A percentile compares a stretch with the other conserved stretches of the same genome.
phyloP scores from a whole-genome alignment of 192 early-diverging fungal species.

The Mortierella claussenii region DNA sequence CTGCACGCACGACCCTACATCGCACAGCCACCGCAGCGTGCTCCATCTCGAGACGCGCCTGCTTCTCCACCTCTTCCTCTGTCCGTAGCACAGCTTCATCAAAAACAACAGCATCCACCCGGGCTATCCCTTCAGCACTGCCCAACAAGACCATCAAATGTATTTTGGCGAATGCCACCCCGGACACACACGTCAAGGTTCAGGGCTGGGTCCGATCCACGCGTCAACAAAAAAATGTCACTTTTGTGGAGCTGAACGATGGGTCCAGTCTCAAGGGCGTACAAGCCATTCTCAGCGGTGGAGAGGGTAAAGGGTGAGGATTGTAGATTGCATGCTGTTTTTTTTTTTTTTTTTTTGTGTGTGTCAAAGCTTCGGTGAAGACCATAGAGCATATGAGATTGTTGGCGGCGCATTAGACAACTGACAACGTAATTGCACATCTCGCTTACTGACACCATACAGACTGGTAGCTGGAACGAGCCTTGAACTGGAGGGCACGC shows the following conservation, averaged over 20 bases:
- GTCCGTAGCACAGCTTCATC: conserved; percentile 1
- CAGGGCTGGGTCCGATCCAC: conserved; percentile 88
- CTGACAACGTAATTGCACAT: too few relatives aligned
- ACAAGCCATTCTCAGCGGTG: conserved; percentile 69
- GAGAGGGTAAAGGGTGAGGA: conserved; percentile 66
- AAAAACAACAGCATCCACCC: neutral
- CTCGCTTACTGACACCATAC: neutral
- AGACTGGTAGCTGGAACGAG: conserved; percentile 78
- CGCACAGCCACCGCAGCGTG: too few relatives aligned
- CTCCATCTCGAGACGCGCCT: too few relatives aligned
- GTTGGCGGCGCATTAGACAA: too few relatives aligned
- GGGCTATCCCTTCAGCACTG: conserved; percentile 35
- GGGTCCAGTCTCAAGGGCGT: conserved; percentile 77
- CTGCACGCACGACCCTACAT: too few relatives aligned
- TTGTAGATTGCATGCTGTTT: too few relatives aligned
- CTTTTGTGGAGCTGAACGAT: conserved; percentile 83
- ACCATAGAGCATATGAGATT: too few relatives aligned
- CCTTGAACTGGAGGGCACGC: conserved; percentile 73
- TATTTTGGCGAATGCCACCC: conserved; percentile 35
- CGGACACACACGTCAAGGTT: conserved; percentile 57
- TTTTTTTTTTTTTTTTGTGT: neutral
- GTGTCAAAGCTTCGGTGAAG: too few relatives aligned
- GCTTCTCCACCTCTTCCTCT: neutral
- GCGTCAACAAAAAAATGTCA: conserved; percentile 78
- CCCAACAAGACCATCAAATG: conserved; percentile 50